Base-by-base conservation (phyloP, 805 yeast genomes). In the Starmerella kuoi region DNA sequence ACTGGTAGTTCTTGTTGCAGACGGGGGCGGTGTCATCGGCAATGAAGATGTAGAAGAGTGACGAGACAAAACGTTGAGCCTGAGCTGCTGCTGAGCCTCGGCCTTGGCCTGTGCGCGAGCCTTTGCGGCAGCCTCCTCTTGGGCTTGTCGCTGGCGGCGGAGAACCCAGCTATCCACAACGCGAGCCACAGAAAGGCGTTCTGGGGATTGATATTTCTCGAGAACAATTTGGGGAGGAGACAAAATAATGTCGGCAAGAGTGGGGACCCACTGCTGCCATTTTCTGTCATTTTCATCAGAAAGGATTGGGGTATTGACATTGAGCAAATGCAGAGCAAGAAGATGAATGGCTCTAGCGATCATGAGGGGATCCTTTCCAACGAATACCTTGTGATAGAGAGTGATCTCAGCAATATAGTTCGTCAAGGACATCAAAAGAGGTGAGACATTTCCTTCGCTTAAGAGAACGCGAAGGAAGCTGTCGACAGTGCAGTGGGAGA, bases 401-500 rank as follows among this genome's bases (percentile, higher is more conserved):
- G 65, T 49, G 48, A 61, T 48, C 51, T 62, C 66, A 35, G 61
- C 57, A 15, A 62, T 51, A 45, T 58, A 62, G 44, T 47, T 53
- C 8, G 63, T 54, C 37, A 61, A 47, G 40, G 55, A 45, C 34
- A 42, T 45, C 21, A 58, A 48, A 36, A 54, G 46, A n/a, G 60
- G 57, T 19, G 52, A 44, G 14, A 44, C 31, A 40, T 27, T 32
- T 44, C 54, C 48, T 27, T 55, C 53, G 43, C 51, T 40, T 17
- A 51, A 40, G 37, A 53, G 38, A 33, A 51, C 49, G 39, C 50
- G 48, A 32, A 61, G 49, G 45, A 58, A 74, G 46, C 72, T 69
- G 47, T 66, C 67, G 28, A 68, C 58, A 47, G 67, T 66, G 21
- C 86, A 79, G 55, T 74, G 84, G 40, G 69, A 70, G 42, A 82